A percentile compares a stretch with the other conserved stretches of the same genome.
phyloP scores from a whole-genome alignment of 495 filamentous ascomycete genomes.

The Penicillium steckii region DNA sequence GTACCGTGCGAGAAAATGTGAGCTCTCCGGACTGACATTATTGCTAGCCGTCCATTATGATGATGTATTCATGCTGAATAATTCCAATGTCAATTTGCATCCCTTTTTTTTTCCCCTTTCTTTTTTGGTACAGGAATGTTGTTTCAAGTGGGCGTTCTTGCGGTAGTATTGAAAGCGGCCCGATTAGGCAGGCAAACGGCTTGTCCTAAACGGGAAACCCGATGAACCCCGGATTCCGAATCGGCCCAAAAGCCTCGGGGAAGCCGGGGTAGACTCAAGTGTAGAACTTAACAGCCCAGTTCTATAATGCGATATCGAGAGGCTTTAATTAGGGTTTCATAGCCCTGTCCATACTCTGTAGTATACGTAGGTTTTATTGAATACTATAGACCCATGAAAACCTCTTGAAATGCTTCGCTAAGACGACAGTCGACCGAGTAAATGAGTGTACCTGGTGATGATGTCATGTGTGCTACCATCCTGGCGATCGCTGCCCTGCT shows the following conservation, averaged over 20 bases:
- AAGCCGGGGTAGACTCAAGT: too few species aligned
- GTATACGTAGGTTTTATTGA: too few species aligned
- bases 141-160: neutral
- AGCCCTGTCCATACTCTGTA: too few species aligned
- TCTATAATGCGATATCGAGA: too few species aligned
- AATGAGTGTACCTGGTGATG: neutral
- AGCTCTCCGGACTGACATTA: conserved; percentile 5
- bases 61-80: too few species aligned
- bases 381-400: too few species aligned
- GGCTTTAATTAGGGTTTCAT: too few species aligned
- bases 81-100: too few species aligned
- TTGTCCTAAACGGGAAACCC: neutral
- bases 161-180: neutral
- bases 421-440: neutral
- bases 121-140: neutral
- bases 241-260: neutral
- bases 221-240: neutral
- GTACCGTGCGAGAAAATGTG: conserved; percentile 40
- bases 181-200: neutral
- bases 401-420: too few species aligned
- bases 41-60: too few species aligned
- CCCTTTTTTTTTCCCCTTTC: neutral
- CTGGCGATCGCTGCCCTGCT: neutral
- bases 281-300: too few species aligned
- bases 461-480: conserved; percentile 1